These are phyloP conservation scores for Gossypium mustelinum DNA, from an alignment of 345 rosid genomes.

Conservation along the genomic window DNA sequence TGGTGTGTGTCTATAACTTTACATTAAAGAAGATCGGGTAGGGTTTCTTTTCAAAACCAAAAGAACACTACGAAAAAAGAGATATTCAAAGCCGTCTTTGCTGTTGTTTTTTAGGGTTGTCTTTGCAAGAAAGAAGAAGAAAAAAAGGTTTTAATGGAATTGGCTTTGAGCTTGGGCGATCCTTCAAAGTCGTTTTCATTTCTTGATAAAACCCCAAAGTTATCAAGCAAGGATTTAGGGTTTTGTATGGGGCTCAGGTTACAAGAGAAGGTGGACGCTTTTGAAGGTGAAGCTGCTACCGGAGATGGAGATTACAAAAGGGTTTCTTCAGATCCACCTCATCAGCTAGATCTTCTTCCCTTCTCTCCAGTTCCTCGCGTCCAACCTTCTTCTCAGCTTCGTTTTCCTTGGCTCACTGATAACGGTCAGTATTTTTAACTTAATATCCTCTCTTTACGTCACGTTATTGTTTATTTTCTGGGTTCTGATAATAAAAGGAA, in stretches of 20 bases:
- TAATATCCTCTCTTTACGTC: neutral
- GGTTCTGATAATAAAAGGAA: neutral
- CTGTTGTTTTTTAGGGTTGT: neutral
- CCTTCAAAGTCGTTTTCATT: conserved; percentile 61
- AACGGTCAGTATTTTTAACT: conserved; percentile 33
- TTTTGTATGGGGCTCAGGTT: conserved; percentile 60
- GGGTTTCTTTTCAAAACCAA: neutral
- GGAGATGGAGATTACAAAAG: conserved; percentile 18
- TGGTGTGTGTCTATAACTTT: neutral
- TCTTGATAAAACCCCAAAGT: conserved; percentile 41
- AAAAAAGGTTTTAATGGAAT: conserved; percentile 46
- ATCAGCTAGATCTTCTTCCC: conserved; percentile 71
- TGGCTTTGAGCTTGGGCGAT: conserved; percentile 83
- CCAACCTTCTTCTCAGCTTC: conserved; percentile 41
- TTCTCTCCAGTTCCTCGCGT: conserved; percentile 47
- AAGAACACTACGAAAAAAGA: neutral
- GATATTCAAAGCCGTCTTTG: neutral
- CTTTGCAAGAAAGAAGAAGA: neutral
- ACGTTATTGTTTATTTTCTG: neutral
- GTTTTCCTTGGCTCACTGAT: conserved; percentile 67
- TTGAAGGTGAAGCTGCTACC: neutral
- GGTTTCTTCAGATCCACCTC: conserved; percentile 47
- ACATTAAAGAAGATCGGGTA: neutral
- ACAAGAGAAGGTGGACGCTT: conserved; percentile 14
- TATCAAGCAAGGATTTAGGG: conserved; percentile 47